Base-by-base conservation (phyloP, 1,139 yeast genomes). In the Sugiyamaella japonica region DNA sequence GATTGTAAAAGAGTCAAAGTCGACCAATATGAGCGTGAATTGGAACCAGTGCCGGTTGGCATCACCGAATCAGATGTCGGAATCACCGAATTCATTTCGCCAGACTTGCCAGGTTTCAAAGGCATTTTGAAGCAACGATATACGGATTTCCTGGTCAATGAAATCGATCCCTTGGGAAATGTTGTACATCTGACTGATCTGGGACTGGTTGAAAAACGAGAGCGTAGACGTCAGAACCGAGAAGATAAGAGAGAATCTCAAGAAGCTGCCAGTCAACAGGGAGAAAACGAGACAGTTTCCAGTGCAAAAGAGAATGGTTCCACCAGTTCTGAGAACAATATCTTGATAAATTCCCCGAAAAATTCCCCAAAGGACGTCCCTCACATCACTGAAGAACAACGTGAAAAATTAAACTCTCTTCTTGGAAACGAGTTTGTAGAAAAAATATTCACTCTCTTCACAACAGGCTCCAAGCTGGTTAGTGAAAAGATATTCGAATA, bases 141-240 rank as follows among this genome's bases (percentile, higher is more conserved):
- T 71, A 85, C 96, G n/a, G 99, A 93, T 69, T 95, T 95, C 68
- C 78, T 89, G 67, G 99, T 93, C 44, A 89, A 90, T 69, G 99
- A 95, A 70, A 85, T 93, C 57, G 86, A 78, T 57, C 63, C 73
- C 31, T 73, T 81, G 28, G 95, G 89, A 1, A 72, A 80, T 1
- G 96, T 90, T 1, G 80, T 91, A 12, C 93, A 85, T 67, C 76
- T 93, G 60, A 68, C 73, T 3, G 96, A 91, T 66, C 81, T 83
- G 52, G 97, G 97, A 2, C 76, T 85, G 50, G 80, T 80, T 50
- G 76, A 80, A 58, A 82, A 78, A 63, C 78, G 75, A 60, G 85
- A 81, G 60, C 75, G 76, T 51, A 74, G 80, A 50, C 62, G 75
- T 43, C 84, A 82, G 60, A 73, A 69, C 63, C 73, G 78, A 61